Base-by-base conservation (phyloP, 305 asterid species). In the Fraxinus paxiana region DNA sequence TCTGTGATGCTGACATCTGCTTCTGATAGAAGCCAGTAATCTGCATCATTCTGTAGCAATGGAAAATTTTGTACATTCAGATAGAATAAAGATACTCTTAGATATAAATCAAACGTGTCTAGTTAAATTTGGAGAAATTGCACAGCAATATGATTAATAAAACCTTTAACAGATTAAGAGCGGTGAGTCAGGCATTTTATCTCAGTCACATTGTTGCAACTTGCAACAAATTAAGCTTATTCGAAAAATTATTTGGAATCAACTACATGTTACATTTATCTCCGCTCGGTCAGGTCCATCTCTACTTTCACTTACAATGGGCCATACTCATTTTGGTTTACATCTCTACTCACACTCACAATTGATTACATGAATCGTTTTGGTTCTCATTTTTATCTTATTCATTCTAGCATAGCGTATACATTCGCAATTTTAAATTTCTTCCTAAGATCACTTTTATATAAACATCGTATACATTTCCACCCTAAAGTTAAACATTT, bases 21-120 rank as follows among this genome's bases (percentile, higher is more conserved):
- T 51, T 92, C 97, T 63, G 99, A 90, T 73, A 87, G 80, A 83
- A 96, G 94, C 98, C 97, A 96, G 84, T 96, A 96, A 90, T 96
- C 99, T 37, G 94, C 87, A 61, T 90, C 97, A 17, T 89, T 87
- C 98, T 94, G 94, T 79, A 82, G 88, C 79, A 73, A 43, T 17
- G 12, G 31, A 75, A 67, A 79, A 18, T 37, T 75, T 33, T 28
- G n/a, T 73, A 71, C 10, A 31, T 69, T 69, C 22, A 65, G 79
- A 79, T 61, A 20, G 73, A 78, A 65, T 35, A 34, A 54, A 54
- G 17, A 59, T 67, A 31, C 33, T 80, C 69, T 5, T 15, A 43
- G 24, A 61, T 74, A 61, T 67, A 28, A 73, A 65, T 22, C 72
- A 65, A 65, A 24, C 13, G 13, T 65, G 34, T 10, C 72, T 10